Conservation (phyloP, 352 stramenopile genomes). For the Elongisporangium prolatum region DNA sequence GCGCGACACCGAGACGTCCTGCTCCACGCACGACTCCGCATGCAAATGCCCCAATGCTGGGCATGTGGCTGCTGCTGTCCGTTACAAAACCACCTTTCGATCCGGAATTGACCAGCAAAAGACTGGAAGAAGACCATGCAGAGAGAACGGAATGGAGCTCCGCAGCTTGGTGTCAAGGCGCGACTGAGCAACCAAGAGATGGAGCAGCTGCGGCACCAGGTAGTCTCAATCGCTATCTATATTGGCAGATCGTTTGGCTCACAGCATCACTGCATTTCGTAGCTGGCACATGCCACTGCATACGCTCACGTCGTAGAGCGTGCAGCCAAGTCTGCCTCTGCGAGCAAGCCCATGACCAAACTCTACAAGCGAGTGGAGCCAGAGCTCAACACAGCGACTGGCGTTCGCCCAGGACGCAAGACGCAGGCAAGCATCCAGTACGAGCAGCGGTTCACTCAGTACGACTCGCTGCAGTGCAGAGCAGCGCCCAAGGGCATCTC, state of each 20-base stretch:
- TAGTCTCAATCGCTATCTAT: conserved; percentile 4
- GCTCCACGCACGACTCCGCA: neutral
- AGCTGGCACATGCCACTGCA: conserved; percentile 52
- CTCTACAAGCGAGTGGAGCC: conserved; percentile 38
- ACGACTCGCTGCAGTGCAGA: conserved; percentile 27
- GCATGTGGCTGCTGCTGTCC: neutral
- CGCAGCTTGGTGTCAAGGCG: conserved; percentile 22
- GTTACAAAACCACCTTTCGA: neutral
- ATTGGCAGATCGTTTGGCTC: neutral
- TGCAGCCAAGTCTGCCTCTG: conserved; percentile 8
- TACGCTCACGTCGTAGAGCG: conserved; percentile 45
- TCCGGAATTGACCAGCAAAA: too few species aligned
- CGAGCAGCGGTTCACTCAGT: conserved; percentile 39
- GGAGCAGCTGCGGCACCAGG: conserved; percentile 48
- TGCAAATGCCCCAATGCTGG: neutral
- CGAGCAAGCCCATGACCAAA: conserved; percentile 50
- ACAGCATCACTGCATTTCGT: neutral
- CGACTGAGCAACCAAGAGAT: conserved; percentile 66
- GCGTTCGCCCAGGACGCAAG: conserved; percentile 32
- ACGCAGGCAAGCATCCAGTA: conserved; percentile 61
- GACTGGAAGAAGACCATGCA: neutral
- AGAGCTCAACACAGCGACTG: conserved; percentile 6
- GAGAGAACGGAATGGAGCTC: neutral
- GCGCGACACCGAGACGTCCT: neutral
- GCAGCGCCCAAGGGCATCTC: conserved; percentile 40